A percentile compares a stretch with the other conserved stretches of the same genome.
phyloP scores from a whole-genome alignment of 345 rosid species.

The Ceriops decandra region DNA sequence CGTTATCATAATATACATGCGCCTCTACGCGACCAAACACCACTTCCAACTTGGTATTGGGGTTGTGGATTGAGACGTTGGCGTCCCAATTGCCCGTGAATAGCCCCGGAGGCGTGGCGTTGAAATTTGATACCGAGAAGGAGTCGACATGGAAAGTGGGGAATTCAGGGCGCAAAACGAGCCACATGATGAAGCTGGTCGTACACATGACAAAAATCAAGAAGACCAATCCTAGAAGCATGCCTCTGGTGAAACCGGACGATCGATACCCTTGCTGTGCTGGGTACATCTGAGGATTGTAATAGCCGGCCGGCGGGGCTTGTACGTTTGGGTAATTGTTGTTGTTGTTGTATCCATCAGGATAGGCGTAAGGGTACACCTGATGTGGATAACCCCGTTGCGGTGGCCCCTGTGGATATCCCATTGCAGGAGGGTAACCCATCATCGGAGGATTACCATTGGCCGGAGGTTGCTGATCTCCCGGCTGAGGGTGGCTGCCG shows the following conservation, averaged over 20 bases:
- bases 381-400: conserved; percentile 7
- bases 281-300: conserved; percentile 23
- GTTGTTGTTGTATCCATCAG: conserved; percentile 6
- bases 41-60: conserved; percentile 54
- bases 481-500: neutral
- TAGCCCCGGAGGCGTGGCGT: conserved; percentile 26
- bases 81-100: conserved; percentile 40
- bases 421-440: conserved; percentile 35
- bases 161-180: conserved; percentile 55
- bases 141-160: conserved; percentile 43
- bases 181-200: conserved; percentile 48
- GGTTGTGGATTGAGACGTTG: conserved; percentile 56
- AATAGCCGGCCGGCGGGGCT: conserved; percentile 45
- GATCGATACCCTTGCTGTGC: conserved; percentile 11
- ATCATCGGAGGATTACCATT: conserved; percentile 20
- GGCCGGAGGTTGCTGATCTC: conserved; percentile 1
- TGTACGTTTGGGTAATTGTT: conserved; percentile 20
- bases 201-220: conserved; percentile 31
- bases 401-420: conserved; percentile 21
- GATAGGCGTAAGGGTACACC: conserved; percentile 5
- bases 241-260: conserved; percentile 35
- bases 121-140: conserved; percentile 46
- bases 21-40: conserved; percentile 53
- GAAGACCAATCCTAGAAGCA: conserved; percentile 33
- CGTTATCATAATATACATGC: conserved; percentile 38